Conservation (phyloP, 2,329 filamentous ascomycete genomes). For the Calonectria pteridis region DNA sequence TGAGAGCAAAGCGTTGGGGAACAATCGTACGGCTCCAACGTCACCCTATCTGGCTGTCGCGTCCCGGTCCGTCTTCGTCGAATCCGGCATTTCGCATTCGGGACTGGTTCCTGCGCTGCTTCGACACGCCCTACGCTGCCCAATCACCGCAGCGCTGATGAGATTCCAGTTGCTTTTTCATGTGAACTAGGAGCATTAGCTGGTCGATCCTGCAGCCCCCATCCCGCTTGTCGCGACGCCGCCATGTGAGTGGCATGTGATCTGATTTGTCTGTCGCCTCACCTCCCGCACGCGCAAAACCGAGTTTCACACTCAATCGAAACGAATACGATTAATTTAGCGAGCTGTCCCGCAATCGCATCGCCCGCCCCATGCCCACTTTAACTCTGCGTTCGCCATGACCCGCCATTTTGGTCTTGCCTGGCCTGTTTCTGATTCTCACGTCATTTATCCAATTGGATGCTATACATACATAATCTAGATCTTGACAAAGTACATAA, state of each 20-base stretch:
- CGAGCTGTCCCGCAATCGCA: constrained; percentile 2
- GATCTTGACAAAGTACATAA: neutral
- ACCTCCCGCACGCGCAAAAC: neutral
- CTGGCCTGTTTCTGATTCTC: neutral
- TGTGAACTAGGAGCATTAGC: neutral
- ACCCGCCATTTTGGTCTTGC: neutral
- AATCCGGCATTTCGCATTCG: constrained; percentile 30
- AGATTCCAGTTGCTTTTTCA: neutral
- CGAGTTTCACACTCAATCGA: constrained; percentile 5
- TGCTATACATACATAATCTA: constrained; percentile 8
- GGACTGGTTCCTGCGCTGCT: constrained; percentile 19
- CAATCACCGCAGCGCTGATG: constrained; percentile 16
- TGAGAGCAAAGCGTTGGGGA: constrained; percentile 23
- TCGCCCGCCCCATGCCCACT: neutral
- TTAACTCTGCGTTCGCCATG: neutral
- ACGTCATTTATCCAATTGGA: neutral
- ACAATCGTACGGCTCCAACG: constrained; percentile 25
- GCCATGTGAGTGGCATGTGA: constrained; percentile 17
- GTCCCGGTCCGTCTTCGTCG: constrained; percentile 24
- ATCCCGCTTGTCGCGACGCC: constrained; percentile 1
- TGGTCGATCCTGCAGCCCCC: constrained; percentile 20
- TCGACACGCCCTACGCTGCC: neutral
- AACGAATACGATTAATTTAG: constrained; percentile 14
- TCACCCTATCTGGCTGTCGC: neutral
- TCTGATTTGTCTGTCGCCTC: constrained; percentile 9